Base-by-base conservation (phyloP, 495 filamentous ascomycete species). In the Evernia prunastri region DNA sequence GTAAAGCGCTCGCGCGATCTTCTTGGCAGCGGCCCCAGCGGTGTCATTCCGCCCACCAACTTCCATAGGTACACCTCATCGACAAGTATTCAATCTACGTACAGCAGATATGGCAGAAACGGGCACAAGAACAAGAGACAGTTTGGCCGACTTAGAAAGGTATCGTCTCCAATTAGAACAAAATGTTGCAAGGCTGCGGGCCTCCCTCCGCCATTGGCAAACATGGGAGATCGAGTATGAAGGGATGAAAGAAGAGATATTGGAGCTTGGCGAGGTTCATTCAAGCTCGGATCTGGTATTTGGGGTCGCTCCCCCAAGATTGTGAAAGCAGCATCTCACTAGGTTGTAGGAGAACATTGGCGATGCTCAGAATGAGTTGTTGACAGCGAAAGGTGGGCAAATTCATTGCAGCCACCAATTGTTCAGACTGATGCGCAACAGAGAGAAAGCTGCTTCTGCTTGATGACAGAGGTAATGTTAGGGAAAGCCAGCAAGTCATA, bases 151-250 rank as follows among this genome's bases (percentile, higher is more conserved):
- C 63, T 80, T 96, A 17, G 91, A 96, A 70, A 83, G 83, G 60
- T 91, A 89, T 66, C 85, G 90, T 27, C 77, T 84, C 60, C 79
- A 84, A 13, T 84, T 97, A 31, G 89, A 96, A 73, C 82, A 82
- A 18, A 90, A 88, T 67, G 83, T 96, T 33, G 76, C 78, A 31
- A 84, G 91, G 69, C 85, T 97, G 13, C 82, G 82, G 27, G 81
- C 89, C 67, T 87, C 91, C 4, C 82, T 97, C 25, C 84, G 82
- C 51, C 86, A 92, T 75, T 97, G 93, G 94, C 87, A 90, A 69
- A 86, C 83, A 59, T 94, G 87, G 84, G 92, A 96, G 69, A 81
- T 87, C 20, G 95, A 97, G 68, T 98, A 97, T 73, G 90, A 96
- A 67, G 86, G 84, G 17, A 78, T 97, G 63, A 91, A 87, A 69